Evolutionary conservation across 257 asterid species (phyloP), one percentile per base, ranked within the genome.

Genomic region (Asclepias syriaca): DNA sequence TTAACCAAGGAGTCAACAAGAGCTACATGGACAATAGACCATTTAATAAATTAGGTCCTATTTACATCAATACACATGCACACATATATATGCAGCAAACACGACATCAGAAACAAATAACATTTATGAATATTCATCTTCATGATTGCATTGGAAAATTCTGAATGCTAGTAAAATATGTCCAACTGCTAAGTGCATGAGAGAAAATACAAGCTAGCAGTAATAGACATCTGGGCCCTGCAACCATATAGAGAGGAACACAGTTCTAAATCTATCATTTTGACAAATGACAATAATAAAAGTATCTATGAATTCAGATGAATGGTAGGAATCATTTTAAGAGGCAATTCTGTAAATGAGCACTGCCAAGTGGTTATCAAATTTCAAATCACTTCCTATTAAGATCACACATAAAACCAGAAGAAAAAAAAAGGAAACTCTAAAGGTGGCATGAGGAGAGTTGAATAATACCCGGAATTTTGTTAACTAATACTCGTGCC

Each of bases 1-100:
- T 86, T 86, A 74, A 95, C 86, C 82, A 95, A 82, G 74, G 88
- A 77, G 39, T 95, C 99, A 64, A 95, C 97, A 61, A 92, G 96
- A 73, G 94, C 99, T 95, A 81, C 87, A 87, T 6, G 40, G n/a
- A 70, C 46, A 72, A 80, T 24, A 56, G 37, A 65, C 34, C 51
- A 56, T 55, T 6, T 19, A 10, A 8, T 29, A 3, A 74, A 46
- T 45, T 21, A 34, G 21, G 29, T 53, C 3, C 27, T 63, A 49
- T 2, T 27, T 24, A 18, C 15, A 27, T 29, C 18, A 29, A 32
- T 61, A 61, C 11, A 34, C 8, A 15, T 9, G 29, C 15, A 15
- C 19, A 50, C 4, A 50, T 13, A 18, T 15, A 51, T 19, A 10
- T 13, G 21, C 45, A 15, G 12, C 45, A 15, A 61, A 24, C 45